Evolutionary conservation across 805 yeast genomes (phyloP), one percentile per base, ranked within the genome.

Genomic region (Kazachstania viticola): DNA sequence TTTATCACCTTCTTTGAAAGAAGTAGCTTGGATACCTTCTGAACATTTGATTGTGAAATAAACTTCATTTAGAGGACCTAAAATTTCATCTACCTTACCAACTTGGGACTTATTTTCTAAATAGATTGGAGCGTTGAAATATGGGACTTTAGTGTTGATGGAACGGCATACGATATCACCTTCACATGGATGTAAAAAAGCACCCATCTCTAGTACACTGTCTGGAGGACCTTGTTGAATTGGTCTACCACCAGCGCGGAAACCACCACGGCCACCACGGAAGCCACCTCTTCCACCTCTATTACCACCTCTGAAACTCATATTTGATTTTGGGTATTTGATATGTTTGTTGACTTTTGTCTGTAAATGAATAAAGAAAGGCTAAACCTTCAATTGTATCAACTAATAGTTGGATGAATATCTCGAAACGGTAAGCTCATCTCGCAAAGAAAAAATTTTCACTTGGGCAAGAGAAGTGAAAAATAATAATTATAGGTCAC

Each of bases 31-130:
- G 32, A 91, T 91, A 54, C 99, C 99, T 56, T 91, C 98, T 32
- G 81, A 69, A 36, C 96, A 91, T 64, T 91, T 91, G 48, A 91
- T 77, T 24, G 99, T 91, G 71, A 91, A 91, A 57, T 72, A 88
- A n/a, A 91, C 96, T 63, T 91, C 98, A 57, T 91, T 91, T 56
- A 91, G 64, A 29, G 98, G 97, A 31, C 99, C 99, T 46, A 91
- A 71, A 41, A 91, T 91, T 68, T 91, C 99, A 58, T 91, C 99
- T 37, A 91, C 94, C 61, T 91, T 91, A 50, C 99, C 99, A 29
- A 91, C 77, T 55, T 80, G 91, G 17, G 94, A 79, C 62, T 91
- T 91, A 70, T 91, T 88, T 59, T 91, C 97, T 47, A 91, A 71
- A 60, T 79, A 91, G 49, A 91, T 87, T 56, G 98, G 98, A 17